Base-by-base conservation (phyloP, 2,329 filamentous ascomycete genomes). In the Polytolypa hystricis region DNA sequence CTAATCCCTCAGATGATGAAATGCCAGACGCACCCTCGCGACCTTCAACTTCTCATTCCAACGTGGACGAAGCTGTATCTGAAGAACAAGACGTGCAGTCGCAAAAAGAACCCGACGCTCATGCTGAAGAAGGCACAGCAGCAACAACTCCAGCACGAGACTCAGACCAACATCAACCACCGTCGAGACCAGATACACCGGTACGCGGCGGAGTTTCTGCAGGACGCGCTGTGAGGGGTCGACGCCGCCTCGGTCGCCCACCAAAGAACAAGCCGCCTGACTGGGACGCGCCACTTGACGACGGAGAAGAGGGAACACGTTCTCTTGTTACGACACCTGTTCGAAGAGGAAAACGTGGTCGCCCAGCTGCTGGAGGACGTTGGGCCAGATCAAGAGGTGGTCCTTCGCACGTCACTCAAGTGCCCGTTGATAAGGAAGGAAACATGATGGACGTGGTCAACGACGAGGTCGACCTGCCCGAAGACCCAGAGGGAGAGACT, bases 391-490 rank as follows among this genome's bases (percentile, higher is more conserved):
- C 79, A 65, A 79, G 81, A 39, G 79, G 79, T 26, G 74, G 79
- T 4, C 75, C 79, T 10, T 79, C 80, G 26, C 84, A 87, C 52
- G 78, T 84, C 33, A 84, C 79, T 1, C 77, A 86, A 52, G 83
- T 93, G 42, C 78, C 85, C 4, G 81, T 94, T 42, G 91, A 96
- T 60, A 93, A 93, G 53, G 86, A 95, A 51, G 91, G 91, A 35
- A 94, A 86, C 40, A 78, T 85, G 61, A 80, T 89, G 63, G 82
- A 91, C 52, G 89, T 98, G 39, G 72, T 85, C 42, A 74, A 94
- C 53, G 91, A 98, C 52, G 91, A 98, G 64, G 84, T 93, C 30
- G 81, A 81, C 21, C 69, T 98, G 30, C 84, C 87, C 0, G 81
- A 87, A 45, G 89, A 96, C 50, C 63, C 79, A 1, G 85, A 89